Evolutionary conservation across 148 eudicot genomes (phyloP), one percentile per base, ranked within the genome.

Genomic region (Cornus florida): DNA sequence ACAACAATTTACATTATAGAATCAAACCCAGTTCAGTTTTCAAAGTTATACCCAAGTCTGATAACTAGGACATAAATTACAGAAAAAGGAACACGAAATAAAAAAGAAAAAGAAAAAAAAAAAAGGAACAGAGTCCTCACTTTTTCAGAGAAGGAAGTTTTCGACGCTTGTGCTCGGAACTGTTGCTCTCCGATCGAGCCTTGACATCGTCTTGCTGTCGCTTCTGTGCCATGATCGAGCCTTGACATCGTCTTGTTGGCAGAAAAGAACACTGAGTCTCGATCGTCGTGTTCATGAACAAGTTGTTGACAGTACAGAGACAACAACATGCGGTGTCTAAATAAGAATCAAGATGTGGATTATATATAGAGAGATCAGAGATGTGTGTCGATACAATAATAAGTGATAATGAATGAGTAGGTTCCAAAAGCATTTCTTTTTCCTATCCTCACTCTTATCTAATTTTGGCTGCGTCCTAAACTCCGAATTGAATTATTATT

Each of bases 211-310:
- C 90, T 28, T 82, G 87, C 67, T 81, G 86, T 71, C 91, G 87
- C 83, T 89, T 91, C 83, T 88, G 88, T 77, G 89, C 86, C 94
- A 91, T 91, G 79, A 81, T 72, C 84, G 66, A 75, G 79, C 62
- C 73, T 79, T 53, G 64, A 68, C 84, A 83, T 89, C 90, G 69
- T 87, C 90, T 28, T 28, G 62, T 19, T 16, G 41, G 39, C 24
- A 56, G 64, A 50, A 33, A 62, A 17, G 22, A 13, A 68, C 69
- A 11, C 77, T n/a, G 20, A 5, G 31, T 24, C 43, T 24, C 17
- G 28, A 16, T 31, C 17, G 66, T 38, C 9, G 24, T 46, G 32
- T 32, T 35, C 64, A 67, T 67, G 79, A 28, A 28, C 28, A 28
- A 60, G 77, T 28, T 10, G 72, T 75, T 32, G 79, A 24, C 24